Percentiles rank a stretch among this genome's conserved stretches.
Conservation (phyloP, 164 flowering plant genomes). For the Chimonanthus praecox region DNA sequence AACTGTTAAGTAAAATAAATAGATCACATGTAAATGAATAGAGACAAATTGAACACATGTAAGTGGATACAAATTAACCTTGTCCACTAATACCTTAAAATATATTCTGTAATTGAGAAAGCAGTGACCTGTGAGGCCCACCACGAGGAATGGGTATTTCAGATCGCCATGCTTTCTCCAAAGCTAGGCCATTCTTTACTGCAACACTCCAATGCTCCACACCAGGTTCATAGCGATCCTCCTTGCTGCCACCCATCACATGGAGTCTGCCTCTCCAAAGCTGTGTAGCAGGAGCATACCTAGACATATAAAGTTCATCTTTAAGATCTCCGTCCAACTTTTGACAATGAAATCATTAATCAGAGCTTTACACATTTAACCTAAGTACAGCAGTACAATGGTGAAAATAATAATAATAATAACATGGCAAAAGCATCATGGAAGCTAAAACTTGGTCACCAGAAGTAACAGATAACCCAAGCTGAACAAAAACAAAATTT, state of each 20-base stretch:
- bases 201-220: slow-evolving; percentile 94
- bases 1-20: too few relatives aligned
- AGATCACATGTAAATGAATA: too few relatives aligned
- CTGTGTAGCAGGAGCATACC: slow-evolving; percentile 97
- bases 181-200: slow-evolving; percentile 77
- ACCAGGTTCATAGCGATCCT: slow-evolving; percentile 80
- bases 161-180: slow-evolving; percentile 69
- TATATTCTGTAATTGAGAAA: too few relatives aligned
- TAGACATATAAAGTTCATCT: slow-evolving; percentile 17
- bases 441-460: not conserved
- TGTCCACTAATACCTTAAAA: too few relatives aligned
- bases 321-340: too few relatives aligned
- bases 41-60: too few relatives aligned
- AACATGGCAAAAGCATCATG: not conserved
- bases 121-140: slow-evolving; percentile 87
- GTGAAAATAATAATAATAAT: not conserved
- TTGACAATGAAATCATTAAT: too few relatives aligned
- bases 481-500: not conserved
- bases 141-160: slow-evolving; percentile 95
- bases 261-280: slow-evolving; percentile 98
- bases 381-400: not conserved
- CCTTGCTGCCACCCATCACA: slow-evolving; percentile 99
- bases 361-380: not conserved
- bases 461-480: too few relatives aligned
- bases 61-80: too few relatives aligned